Percentiles rank a stretch among this genome's conserved stretches.
phyloP scores from a whole-genome alignment of 192 early-diverging fungal species.

The Coemansia guatemalensis region DNA sequence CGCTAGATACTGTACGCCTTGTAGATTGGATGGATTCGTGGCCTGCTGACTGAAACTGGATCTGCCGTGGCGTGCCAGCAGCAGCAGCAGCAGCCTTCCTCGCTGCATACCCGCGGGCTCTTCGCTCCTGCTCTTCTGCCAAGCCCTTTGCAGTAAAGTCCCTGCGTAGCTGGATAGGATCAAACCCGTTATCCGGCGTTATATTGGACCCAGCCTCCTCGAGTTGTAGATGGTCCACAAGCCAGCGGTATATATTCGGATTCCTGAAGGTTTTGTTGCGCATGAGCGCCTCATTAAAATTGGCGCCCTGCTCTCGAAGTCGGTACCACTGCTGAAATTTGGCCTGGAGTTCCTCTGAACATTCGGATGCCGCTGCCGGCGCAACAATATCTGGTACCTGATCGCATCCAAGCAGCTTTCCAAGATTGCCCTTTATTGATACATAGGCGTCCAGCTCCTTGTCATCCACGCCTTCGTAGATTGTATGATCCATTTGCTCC shows the following conservation, averaged over 20 bases:
- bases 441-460: constrained; percentile 16
- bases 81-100: constrained; percentile 17
- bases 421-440: constrained; percentile 22
- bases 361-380: constrained; percentile 23
- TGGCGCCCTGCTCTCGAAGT: constrained; percentile 65
- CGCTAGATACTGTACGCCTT: not conserved
- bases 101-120: constrained; percentile 38
- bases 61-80: constrained; percentile 16
- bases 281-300: constrained; percentile 79
- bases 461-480: constrained; percentile 1
- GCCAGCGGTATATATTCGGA: constrained; percentile 84
- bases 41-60: constrained; percentile 32
- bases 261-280: constrained; percentile 89
- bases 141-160: constrained; percentile 37
- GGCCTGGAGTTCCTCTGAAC: constrained; percentile 64
- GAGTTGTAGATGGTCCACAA: constrained; percentile 79
- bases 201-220: constrained; percentile 84
- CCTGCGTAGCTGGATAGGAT: constrained; percentile 51
- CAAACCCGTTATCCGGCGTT: constrained; percentile 61
- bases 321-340: constrained; percentile 77
- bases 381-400: constrained; percentile 18
- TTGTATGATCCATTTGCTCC: not conserved
- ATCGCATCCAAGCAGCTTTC: constrained; percentile 39
- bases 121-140: constrained; percentile 38
- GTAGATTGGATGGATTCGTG: constrained; percentile 1